Evolutionary conservation across 2,329 filamentous ascomycete species (phyloP).

Genomic region (Penicillium sp.): DNA sequence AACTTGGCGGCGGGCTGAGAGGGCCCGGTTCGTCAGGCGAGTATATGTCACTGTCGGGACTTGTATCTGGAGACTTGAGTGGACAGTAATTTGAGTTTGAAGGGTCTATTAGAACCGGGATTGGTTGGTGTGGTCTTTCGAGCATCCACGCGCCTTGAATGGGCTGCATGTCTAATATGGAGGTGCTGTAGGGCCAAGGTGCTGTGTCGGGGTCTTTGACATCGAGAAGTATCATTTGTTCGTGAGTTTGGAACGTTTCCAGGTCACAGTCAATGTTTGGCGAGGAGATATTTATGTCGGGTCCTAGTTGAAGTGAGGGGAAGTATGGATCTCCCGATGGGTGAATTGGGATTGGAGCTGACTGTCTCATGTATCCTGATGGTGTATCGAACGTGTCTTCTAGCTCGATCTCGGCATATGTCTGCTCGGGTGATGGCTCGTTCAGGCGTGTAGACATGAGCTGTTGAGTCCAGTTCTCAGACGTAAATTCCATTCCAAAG

Average conservation of each 20-base stretch:
- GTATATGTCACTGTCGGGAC: slow-evolving; percentile 3
- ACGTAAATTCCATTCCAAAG: not conserved
- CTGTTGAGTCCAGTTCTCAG: slow-evolving; percentile 30
- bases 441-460: slow-evolving; percentile 20
- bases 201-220: not conserved
- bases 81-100: not conserved
- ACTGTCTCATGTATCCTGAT: not conserved
- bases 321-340: not conserved
- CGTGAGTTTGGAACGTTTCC: not conserved
- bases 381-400: slow-evolving; percentile 2
- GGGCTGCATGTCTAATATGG: not conserved
- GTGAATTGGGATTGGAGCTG: not conserved
- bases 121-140: not conserved
- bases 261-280: not conserved
- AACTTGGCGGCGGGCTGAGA: not conserved
- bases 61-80: slow-evolving; percentile 7
- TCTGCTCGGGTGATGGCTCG: not conserved
- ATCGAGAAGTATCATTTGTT: not conserved
- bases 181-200: slow-evolving; percentile 1
- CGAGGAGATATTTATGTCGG: not conserved
- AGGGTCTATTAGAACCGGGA: not conserved
- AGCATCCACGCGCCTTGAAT: slow-evolving; percentile 1
- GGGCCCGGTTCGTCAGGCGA: not conserved
- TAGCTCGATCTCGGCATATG: slow-evolving; percentile 3
- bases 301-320: not conserved